Evolutionary conservation across 345 rosid genomes (phyloP).

Genomic region (Microcos paniculata): DNA sequence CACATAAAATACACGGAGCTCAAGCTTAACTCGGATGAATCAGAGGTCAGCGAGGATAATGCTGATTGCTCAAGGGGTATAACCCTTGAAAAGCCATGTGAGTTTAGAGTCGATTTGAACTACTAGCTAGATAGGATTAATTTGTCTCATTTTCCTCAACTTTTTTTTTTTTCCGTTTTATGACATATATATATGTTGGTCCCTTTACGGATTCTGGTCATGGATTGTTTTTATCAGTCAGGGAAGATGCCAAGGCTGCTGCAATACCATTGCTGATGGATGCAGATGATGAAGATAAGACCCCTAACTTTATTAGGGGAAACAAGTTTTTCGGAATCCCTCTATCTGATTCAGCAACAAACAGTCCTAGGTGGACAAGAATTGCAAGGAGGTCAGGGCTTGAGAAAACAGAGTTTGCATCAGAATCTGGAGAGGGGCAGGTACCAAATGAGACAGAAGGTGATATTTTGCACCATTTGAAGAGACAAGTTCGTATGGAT

Average conservation of each 20-base stretch:
- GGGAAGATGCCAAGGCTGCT: conserved; percentile 41
- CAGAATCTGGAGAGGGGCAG: conserved; percentile 38
- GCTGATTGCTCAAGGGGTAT: conserved; percentile 25
- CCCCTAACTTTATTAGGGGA: conserved; percentile 39
- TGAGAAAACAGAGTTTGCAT: conserved; percentile 49
- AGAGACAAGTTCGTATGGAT: conserved; percentile 75
- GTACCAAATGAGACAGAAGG: conserved; percentile 41
- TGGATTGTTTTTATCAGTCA: conserved; percentile 26
- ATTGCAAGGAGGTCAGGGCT: conserved; percentile 43
- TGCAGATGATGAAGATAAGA: conserved; percentile 49
- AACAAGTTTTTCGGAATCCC: conserved; percentile 80
- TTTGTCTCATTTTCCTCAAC: not conserved
- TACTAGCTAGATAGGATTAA: not conserved
- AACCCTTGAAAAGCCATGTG: conserved; percentile 31
- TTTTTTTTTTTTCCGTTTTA: not conserved
- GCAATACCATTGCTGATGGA: conserved; percentile 39
- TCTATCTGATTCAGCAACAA: conserved; percentile 59
- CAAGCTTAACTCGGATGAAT: conserved; percentile 36
- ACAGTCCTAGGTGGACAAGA: conserved; percentile 61
- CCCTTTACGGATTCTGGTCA: too few relatives aligned
- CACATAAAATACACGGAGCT: conserved; percentile 37
- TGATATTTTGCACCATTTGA: conserved; percentile 60
- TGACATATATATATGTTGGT: too few relatives aligned
- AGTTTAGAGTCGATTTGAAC: conserved; percentile 12
- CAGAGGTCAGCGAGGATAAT: conserved; percentile 34